Percentiles rank a stretch among this genome's conserved stretches.
Conservation (phyloP, 2,329 filamentous ascomycete species). For the Nemania diffusa region DNA sequence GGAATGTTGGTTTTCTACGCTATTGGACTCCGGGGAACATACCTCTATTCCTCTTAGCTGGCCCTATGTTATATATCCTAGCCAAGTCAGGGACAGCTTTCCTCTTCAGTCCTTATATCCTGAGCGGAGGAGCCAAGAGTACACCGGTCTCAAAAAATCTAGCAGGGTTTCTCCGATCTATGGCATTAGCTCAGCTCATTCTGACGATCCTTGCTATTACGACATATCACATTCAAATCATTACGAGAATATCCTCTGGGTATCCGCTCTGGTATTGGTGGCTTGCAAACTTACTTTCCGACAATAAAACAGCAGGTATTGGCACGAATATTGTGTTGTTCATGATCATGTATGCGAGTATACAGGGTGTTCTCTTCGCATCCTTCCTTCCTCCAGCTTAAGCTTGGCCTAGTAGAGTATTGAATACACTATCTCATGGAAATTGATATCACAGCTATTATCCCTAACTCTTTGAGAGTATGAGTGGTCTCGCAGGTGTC, state of each 20-base stretch:
- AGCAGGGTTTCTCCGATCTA: conserved; percentile 57
- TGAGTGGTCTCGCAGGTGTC: too few species aligned
- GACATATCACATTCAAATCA: conserved; percentile 92
- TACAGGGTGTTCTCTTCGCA: conserved; percentile 87
- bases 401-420: background rate
- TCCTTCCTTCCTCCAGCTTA: conserved; percentile 92
- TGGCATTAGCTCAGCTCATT: conserved; percentile 78
- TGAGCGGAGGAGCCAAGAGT: background rate
- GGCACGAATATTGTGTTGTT: conserved; percentile 64
- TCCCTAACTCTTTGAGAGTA: background rate
- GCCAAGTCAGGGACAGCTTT: conserved; percentile 66
- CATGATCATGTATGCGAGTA: conserved; percentile 82
- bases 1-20: conserved; percentile 86
- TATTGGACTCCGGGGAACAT: conserved; percentile 92
- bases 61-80: conserved; percentile 78
- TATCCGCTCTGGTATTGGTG: conserved; percentile 92
- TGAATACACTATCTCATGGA: background rate
- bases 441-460: too few species aligned
- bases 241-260: conserved; percentile 86
- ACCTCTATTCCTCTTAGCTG: conserved; percentile 85
- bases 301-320: conserved; percentile 45
- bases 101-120: conserved; percentile 35
- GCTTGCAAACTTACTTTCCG: conserved; percentile 65
- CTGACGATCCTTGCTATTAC: conserved; percentile 78
- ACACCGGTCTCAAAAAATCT: conserved; percentile 12